phyloP scores from a whole-genome alignment of 768 basidiomycete genomes.

The Dioszegia aurantiaca region DNA sequence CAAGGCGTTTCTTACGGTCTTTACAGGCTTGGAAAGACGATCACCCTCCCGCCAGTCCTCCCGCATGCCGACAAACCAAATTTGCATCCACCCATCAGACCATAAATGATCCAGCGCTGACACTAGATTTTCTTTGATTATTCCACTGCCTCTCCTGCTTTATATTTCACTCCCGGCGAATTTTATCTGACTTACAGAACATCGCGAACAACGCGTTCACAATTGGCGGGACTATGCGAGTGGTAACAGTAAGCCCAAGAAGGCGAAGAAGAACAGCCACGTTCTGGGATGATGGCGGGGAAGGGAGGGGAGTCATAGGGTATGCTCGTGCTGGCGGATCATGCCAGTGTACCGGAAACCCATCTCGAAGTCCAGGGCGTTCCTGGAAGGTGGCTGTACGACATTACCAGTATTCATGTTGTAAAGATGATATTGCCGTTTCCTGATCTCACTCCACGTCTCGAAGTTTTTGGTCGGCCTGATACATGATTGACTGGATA shows the following conservation, averaged over 20 bases:
- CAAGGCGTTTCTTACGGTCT: slow-evolving; percentile 19
- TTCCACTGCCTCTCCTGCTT: no score
- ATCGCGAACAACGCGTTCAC: slow-evolving; percentile 47
- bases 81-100: background rate
- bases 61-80: background rate
- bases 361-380: background rate
- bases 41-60: background rate
- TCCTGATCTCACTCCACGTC: no score
- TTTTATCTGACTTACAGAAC: slow-evolving; percentile 29
- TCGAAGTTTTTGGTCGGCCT: no score
- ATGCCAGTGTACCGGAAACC: background rate
- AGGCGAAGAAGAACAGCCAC: slow-evolving; percentile 48
- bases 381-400: no score
- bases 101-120: slow-evolving; percentile 8
- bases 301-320: background rate
- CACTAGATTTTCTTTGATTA: slow-evolving; percentile 15
- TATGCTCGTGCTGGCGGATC: background rate
- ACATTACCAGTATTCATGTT: background rate
- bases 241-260: slow-evolving; percentile 32
- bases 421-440: background rate
- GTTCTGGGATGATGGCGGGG: slow-evolving; percentile 39
- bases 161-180: background rate
- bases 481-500: no score
- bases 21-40: background rate
- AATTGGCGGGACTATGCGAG: slow-evolving; percentile 46